Evolutionary conservation across 2,329 filamentous ascomycete species (phyloP).

Genomic region (Sphaerulina vaccinii): DNA sequence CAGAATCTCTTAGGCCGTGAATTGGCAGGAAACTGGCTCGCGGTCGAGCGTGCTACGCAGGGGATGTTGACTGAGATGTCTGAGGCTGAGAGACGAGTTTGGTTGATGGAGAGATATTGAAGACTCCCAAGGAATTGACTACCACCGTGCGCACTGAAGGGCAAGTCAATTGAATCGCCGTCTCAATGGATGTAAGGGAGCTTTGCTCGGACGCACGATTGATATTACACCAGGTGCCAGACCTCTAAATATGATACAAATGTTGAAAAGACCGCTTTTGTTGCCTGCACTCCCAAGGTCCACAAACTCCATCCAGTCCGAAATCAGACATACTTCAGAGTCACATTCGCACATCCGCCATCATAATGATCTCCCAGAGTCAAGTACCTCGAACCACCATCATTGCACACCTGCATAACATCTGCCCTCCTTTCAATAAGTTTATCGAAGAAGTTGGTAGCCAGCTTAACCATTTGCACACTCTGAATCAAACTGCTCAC

Average conservation of each 20-base stretch:
- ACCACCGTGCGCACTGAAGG: no score
- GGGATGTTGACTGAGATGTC: conserved; percentile 52
- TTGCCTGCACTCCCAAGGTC: not conserved
- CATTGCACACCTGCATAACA: not conserved
- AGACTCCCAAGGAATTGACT: no score
- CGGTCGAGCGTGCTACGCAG: conserved; percentile 59
- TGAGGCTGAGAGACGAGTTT: conserved; percentile 51
- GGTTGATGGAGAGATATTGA: conserved; percentile 67
- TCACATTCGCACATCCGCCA: not conserved
- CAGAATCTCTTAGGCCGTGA: not conserved
- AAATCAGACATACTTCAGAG: not conserved
- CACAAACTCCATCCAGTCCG: not conserved
- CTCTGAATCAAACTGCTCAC: not conserved
- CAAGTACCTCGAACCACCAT: not conserved
- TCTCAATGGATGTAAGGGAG: no score
- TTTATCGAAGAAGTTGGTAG: not conserved
- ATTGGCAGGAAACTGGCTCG: conserved; percentile 21
- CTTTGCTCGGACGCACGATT: no score
- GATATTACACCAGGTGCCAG: not conserved
- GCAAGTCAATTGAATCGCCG: no score
- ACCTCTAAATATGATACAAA: not conserved
- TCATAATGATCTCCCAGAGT: not conserved
- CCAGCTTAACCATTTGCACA: not conserved
- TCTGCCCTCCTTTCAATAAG: not conserved
- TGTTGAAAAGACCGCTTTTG: not conserved